Base-by-base conservation (phyloP, 2,329 filamentous ascomycete genomes). In the Colletotrichum abscissum region DNA sequence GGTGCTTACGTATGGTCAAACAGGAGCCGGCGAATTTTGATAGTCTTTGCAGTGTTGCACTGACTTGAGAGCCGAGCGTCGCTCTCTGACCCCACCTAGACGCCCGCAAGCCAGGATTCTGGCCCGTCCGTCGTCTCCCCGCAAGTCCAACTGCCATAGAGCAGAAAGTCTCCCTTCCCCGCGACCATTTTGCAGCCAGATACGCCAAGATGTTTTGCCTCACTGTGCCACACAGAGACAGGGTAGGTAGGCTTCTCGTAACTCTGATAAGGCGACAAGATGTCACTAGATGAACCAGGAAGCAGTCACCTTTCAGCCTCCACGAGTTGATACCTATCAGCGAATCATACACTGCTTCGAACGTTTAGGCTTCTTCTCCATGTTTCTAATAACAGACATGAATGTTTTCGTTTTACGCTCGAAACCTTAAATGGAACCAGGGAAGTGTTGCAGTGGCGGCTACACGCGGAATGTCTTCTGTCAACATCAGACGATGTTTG, bases 401-500 rank as follows among this genome's bases (percentile, higher is more conserved):
- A 22, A 49, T 30, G 26, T 22, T 11, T n/a, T 8, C 54, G 22
- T 60, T 28, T 26, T 24, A 35, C 60, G 46, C 12, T 26, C 46
- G 28, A 59, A 71, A 73, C 67, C 67, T 66, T 62, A 70, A 73
- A 59, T 38, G 49, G 46, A 49, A 12, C 55, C 26, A 52, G 54
- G 16, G 28, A 28, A 52, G 60, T 42, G 24, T 73, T 49, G 67
- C 62, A 42, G 38, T 62, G 67, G 67, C 70, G 60, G 59, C 60
- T 65, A 60, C 35, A 60, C 24, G 42, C 38, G 30, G 67, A 70
- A 59, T 46, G 16, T 52, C 16, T 16, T 19, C 55, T 24, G 46
- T 57, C 49, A 24, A 66, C 60, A 73, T 73, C 71, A 71, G 71
- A 73, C 56, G 60, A 71, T 73, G 71, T 73, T 71, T 73, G 67